Evolutionary conservation across 2,329 filamentous ascomycete genomes (phyloP).

Genomic region (Alternaria sp.): DNA sequence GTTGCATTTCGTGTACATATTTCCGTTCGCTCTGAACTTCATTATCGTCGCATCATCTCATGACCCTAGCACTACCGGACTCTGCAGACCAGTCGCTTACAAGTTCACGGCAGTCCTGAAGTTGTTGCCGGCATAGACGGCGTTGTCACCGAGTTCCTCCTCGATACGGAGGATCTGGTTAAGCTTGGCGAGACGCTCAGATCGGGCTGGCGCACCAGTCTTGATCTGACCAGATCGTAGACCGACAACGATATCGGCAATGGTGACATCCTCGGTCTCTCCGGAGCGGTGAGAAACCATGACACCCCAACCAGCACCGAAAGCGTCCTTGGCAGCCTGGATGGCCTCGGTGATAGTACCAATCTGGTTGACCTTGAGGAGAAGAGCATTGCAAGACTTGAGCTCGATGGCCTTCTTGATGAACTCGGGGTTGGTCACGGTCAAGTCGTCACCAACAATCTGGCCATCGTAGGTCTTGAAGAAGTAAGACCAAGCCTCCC

Average conservation of each 20-base stretch:
- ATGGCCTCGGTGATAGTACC: slow-evolving; percentile 98
- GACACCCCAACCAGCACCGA: slow-evolving; percentile 92
- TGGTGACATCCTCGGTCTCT: slow-evolving; percentile 99
- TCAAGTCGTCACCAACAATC: slow-evolving; percentile 98
- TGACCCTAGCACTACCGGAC: neutral
- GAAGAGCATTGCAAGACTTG: slow-evolving; percentile 97
- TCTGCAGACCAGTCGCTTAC: slow-evolving; percentile 20
- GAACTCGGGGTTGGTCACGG: slow-evolving; percentile 96
- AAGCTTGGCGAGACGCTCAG: slow-evolving; percentile 98
- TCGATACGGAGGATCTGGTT: slow-evolving; percentile 99
- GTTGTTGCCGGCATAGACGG: slow-evolving; percentile 87
- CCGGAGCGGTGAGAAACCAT: slow-evolving; percentile 99
- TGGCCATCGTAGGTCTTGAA: slow-evolving; percentile 99
- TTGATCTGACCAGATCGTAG: slow-evolving; percentile 93
- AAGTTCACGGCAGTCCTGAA: slow-evolving; percentile 92
- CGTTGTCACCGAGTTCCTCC: slow-evolving; percentile 88
- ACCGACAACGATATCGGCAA: slow-evolving; percentile 96
- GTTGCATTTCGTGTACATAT: slow-evolving; percentile 9
- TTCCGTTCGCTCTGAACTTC: slow-evolving; percentile 6
- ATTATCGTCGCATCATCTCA: slow-evolving; percentile 8
- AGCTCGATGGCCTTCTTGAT: slow-evolving; percentile 99
- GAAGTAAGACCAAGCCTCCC: slow-evolving; percentile 99
- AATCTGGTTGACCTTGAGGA: slow-evolving; percentile 99
- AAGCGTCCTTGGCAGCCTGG: slow-evolving; percentile 98
- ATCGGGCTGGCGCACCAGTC: slow-evolving; percentile 72